Percentiles rank a stretch among this genome's conserved stretches.
Evolutionary conservation across 2,329 filamentous ascomycete genomes (phyloP).

Genomic region (Colletotrichum cereale): DNA sequence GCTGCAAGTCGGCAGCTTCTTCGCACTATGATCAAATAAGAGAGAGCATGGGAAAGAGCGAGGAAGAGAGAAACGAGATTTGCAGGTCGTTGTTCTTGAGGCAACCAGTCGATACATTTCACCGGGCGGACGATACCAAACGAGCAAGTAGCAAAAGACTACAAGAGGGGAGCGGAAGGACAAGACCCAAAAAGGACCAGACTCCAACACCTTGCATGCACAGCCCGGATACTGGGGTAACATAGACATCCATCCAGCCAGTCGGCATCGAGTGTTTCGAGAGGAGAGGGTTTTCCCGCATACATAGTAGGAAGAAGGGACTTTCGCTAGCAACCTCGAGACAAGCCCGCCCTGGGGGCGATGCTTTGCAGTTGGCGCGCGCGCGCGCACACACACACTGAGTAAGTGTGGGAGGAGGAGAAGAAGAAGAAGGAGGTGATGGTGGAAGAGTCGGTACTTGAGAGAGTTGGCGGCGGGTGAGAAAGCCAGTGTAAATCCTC

Average conservation of each 20-base stretch:
- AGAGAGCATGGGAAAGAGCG: not conserved
- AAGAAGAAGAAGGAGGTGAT: no score
- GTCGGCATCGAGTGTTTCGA: conserved; percentile 17
- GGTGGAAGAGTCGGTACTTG: not conserved
- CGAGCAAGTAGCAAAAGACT: conserved; percentile 1
- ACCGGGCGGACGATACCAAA: no score
- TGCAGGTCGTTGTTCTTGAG: not conserved
- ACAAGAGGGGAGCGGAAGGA: conserved; percentile 11
- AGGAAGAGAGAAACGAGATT: no score
- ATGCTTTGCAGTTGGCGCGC: not conserved
- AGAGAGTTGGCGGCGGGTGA: conserved; percentile 8
- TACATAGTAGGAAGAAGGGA: not conserved
- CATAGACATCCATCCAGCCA: conserved; percentile 19
- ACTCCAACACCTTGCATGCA: conserved; percentile 32
- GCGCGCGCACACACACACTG: not conserved
- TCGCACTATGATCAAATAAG: no score
- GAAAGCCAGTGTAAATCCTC: conserved; percentile 27
- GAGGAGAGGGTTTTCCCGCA: conserved; percentile 8
- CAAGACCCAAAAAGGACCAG: not conserved
- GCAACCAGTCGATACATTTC: not conserved
- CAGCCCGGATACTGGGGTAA: conserved; percentile 38
- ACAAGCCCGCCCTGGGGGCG: not conserved
- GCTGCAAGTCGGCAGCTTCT: not conserved
- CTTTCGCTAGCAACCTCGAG: conserved; percentile 1
- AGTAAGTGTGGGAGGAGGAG: not conserved